Conservation (phyloP, 306 rosid genomes). For the Trifolium pratense region DNA sequence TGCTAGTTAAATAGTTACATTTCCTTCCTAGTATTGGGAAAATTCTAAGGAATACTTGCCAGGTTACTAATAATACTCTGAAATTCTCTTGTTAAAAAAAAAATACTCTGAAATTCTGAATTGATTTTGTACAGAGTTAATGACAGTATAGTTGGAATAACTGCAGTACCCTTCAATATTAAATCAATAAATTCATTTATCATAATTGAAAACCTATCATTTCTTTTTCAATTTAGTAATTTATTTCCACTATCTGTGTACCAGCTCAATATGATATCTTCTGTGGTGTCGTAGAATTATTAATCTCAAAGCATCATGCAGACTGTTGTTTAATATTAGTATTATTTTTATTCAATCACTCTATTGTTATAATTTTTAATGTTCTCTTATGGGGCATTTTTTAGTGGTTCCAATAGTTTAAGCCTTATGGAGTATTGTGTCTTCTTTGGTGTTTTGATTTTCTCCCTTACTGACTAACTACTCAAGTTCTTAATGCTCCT, state of each 20-base stretch:
- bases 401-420: conserved; percentile 21
- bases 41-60: conserved; percentile 7
- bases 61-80: conserved; percentile 5
- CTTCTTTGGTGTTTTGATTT: conserved; percentile 15
- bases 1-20: conserved; percentile 25
- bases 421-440: conserved; percentile 22
- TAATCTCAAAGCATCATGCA: conserved; percentile 15
- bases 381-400: conserved; percentile 17
- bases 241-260: conserved; percentile 9
- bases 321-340: conserved; percentile 12
- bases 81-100: no score
- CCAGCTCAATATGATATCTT: conserved; percentile 16
- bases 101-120: no score
- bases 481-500: conserved; percentile 3
- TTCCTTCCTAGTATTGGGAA: conserved; percentile 23
- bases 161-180: not conserved
- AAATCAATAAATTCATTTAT: conserved; percentile 25
- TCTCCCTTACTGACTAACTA: conserved; percentile 40
- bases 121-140: conserved; percentile 17
- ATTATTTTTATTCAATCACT: conserved; percentile 25
- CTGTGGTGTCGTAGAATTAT: not conserved
- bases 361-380: not conserved
- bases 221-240: conserved; percentile 22
- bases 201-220: conserved; percentile 24
- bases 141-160: conserved; percentile 11